phyloP scores from a whole-genome alignment of 2,329 filamentous ascomycete genomes.

The Colletotrichum salicis region DNA sequence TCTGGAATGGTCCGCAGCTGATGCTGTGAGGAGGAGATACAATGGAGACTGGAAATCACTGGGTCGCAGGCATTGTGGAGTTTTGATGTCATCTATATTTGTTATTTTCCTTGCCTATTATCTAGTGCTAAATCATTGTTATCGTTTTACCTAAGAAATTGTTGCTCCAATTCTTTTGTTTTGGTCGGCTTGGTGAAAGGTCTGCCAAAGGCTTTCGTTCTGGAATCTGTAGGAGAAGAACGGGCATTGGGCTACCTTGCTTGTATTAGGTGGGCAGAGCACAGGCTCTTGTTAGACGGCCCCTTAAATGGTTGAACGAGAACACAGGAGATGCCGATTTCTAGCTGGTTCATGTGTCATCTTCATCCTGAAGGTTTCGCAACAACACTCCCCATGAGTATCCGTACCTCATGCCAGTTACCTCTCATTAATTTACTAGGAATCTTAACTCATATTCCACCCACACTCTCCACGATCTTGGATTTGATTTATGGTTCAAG shows the following conservation, averaged over 20 bases:
- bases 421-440: not conserved
- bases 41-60: not conserved
- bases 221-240: too few species aligned
- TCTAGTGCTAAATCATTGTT: not conserved
- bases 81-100: conserved; percentile 29
- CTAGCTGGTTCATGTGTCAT: too few species aligned
- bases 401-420: not conserved
- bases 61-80: conserved; percentile 21
- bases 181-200: too few species aligned
- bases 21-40: not conserved
- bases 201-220: too few species aligned
- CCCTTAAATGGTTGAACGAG: too few species aligned
- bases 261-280: too few species aligned
- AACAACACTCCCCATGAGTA: too few species aligned
- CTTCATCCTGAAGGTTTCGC: too few species aligned
- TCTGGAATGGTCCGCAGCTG: not conserved
- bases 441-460: conserved; percentile 37
- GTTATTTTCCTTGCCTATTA: not conserved
- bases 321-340: too few species aligned
- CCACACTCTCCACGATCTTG: not conserved
- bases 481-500: conserved; percentile 29
- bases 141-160: conserved; percentile 16
- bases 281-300: too few species aligned
- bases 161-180: not conserved
- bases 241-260: too few species aligned